phyloP scores from a whole-genome alignment of 768 basidiomycete genomes.

The Candolleomyces eurysporus region DNA sequence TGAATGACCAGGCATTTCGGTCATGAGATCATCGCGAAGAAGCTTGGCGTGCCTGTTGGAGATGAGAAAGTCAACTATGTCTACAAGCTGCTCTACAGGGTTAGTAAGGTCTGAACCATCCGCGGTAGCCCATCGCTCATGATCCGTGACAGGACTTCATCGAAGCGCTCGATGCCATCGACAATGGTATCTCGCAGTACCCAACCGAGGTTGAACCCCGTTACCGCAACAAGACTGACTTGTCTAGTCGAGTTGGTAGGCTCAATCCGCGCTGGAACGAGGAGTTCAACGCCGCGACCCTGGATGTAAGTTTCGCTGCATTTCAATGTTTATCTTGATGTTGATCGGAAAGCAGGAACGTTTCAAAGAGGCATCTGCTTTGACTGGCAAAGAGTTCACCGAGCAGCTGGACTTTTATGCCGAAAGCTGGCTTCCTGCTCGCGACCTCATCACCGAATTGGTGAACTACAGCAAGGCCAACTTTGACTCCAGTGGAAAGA shows the following conservation, averaged over 20 bases:
- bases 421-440: constrained; percentile 90
- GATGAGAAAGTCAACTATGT: constrained; percentile 69
- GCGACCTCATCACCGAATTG: constrained; percentile 66
- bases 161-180: constrained; percentile 91
- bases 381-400: constrained; percentile 86
- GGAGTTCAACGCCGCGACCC: constrained; percentile 52
- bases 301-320: constrained; percentile 59
- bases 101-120: constrained; percentile 21
- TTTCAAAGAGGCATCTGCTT: constrained; percentile 75
- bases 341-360: background rate
- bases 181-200: constrained; percentile 92
- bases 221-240: constrained; percentile 79
- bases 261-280: constrained; percentile 96
- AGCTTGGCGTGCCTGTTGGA: constrained; percentile 44
- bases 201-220: constrained; percentile 58
- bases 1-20: constrained; percentile 73
- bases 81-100: constrained; percentile 90
- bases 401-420: constrained; percentile 77
- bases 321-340: background rate
- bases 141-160: constrained; percentile 69
- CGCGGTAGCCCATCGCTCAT: constrained; percentile 2
- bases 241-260: constrained; percentile 77
- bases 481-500: constrained; percentile 69
- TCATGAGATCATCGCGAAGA: constrained; percentile 73
- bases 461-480: constrained; percentile 53